These are phyloP conservation scores for Aspergillus haitiensis DNA, from an alignment of 495 filamentous ascomycete species.

Conservation along the genomic window DNA sequence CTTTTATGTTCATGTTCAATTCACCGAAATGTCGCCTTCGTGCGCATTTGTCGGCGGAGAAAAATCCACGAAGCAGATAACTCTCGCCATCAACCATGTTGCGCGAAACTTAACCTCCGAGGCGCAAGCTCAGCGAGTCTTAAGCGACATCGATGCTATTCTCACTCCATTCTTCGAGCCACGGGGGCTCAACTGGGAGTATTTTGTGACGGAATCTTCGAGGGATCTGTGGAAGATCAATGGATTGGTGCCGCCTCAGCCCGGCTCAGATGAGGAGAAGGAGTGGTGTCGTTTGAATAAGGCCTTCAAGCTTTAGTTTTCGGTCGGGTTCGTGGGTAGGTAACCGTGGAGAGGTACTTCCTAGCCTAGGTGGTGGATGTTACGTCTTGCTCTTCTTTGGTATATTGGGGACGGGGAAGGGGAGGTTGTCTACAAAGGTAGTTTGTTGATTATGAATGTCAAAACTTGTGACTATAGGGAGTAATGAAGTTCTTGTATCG, in stretches of 20 bases:
- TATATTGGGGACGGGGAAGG: no score
- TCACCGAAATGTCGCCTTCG: conserved; percentile 15
- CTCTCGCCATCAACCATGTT: conserved; percentile 23
- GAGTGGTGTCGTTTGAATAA: conserved; percentile 25
- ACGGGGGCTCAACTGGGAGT: conserved; percentile 31
- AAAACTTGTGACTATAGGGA: no score
- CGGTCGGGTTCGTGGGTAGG: background rate
- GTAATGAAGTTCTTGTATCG: no score
- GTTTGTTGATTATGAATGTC: no score
- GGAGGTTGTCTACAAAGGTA: no score
- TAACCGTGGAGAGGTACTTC: background rate
- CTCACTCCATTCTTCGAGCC: conserved; percentile 28
- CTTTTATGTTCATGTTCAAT: conserved; percentile 33
- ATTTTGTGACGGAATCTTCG: conserved; percentile 30
- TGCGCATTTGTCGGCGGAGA: conserved; percentile 23
- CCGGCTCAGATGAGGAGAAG: conserved; percentile 25
- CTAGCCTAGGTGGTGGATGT: no score
- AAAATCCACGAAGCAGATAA: conserved; percentile 22
- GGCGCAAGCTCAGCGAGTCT: conserved; percentile 14
- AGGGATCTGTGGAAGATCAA: conserved; percentile 34
- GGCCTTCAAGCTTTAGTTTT: background rate
- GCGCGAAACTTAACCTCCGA: conserved; percentile 14
- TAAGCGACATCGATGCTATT: conserved; percentile 17
- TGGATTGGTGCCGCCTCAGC: conserved; percentile 28
- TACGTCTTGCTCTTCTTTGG: no score